Evolutionary conservation across 768 basidiomycete genomes (phyloP).

Genomic region (Lyophyllum semitale): DNA sequence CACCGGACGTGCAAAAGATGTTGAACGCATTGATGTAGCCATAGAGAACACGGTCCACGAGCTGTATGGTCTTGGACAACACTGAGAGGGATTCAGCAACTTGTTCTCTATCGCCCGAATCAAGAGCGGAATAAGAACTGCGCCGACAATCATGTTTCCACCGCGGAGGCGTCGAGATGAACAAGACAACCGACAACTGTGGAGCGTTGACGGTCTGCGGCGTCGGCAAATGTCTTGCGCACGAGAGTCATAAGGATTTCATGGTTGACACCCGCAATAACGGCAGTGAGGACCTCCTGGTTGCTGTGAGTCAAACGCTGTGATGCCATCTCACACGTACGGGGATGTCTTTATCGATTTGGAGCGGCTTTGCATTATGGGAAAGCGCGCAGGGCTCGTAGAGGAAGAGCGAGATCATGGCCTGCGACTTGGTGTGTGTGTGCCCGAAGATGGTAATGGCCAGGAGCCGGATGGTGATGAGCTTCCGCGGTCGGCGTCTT

Average conservation of each 20-base stretch:
- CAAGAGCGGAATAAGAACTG: constrained; percentile 86
- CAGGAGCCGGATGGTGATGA: constrained; percentile 78
- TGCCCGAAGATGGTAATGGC: constrained; percentile 92
- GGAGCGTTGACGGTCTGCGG: constrained; percentile 63
- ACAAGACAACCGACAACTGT: constrained; percentile 83
- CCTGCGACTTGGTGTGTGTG: constrained; percentile 78
- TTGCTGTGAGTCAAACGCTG: constrained; percentile 89
- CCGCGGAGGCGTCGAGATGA: constrained; percentile 84
- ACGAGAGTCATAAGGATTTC: constrained; percentile 91
- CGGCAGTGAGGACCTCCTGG: constrained; percentile 83
- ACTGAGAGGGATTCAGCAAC: constrained; percentile 63
- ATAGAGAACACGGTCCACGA: constrained; percentile 91
- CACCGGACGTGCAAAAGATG: constrained; percentile 81
- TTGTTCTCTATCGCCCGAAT: constrained; percentile 88
- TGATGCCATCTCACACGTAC: constrained; percentile 77
- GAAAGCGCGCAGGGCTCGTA: constrained; percentile 92
- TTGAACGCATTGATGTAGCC: constrained; percentile 86
- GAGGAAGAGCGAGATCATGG: constrained; percentile 81
- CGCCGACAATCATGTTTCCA: constrained; percentile 92
- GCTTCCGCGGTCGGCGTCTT: constrained; percentile 72
- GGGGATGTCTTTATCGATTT: constrained; percentile 73
- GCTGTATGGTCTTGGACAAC: constrained; percentile 87
- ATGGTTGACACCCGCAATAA: constrained; percentile 96
- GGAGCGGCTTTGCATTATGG: constrained; percentile 87
- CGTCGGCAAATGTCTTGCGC: constrained; percentile 76